Percentiles rank a stretch among this genome's conserved stretches.
Evolutionary conservation across 495 filamentous ascomycete species (phyloP).

Genomic region (Annulohypoxylon stygium): DNA sequence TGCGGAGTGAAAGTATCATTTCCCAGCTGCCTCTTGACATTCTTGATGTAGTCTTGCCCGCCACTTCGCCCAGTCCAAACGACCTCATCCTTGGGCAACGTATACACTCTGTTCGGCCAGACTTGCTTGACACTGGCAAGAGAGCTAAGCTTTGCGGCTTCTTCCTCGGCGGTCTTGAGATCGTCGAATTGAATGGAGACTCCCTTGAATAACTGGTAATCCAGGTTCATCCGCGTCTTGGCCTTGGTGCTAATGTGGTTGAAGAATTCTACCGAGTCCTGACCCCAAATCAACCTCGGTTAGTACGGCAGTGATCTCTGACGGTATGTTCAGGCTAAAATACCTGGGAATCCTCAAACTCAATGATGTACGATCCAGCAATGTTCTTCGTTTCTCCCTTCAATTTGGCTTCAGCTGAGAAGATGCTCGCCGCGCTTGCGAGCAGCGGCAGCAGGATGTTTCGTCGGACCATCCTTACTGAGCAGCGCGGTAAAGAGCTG

Average conservation of each 20-base stretch:
- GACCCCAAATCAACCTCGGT: conserved; percentile 28
- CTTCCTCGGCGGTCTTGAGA: conserved; percentile 55
- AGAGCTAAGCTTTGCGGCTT: conserved; percentile 54
- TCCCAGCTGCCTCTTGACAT: conserved; percentile 48
- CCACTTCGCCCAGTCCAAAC: conserved; percentile 57
- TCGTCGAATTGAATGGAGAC: conserved; percentile 63
- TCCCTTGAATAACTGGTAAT: conserved; percentile 64
- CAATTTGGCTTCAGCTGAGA: conserved; percentile 45
- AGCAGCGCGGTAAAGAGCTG: conserved; percentile 7
- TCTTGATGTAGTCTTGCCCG: conserved; percentile 47
- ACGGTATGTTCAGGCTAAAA: conserved; percentile 28
- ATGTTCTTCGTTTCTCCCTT: conserved; percentile 43
- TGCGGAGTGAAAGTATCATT: conserved; percentile 60
- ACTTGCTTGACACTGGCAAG: conserved; percentile 61
- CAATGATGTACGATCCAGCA: conserved; percentile 63
- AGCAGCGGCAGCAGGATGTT: conserved; percentile 53
- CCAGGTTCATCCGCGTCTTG: conserved; percentile 58
- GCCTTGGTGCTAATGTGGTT: conserved; percentile 55
- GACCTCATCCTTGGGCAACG: conserved; percentile 59
- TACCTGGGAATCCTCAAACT: conserved; percentile 62
- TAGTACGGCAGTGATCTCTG: conserved; percentile 23
- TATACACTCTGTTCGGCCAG: conserved; percentile 60
- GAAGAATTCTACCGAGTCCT: conserved; percentile 59
- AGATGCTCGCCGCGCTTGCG: conserved; percentile 50
- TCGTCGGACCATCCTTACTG: conserved; percentile 47